Evolutionary conservation across 75 land plant species (phyloP).

Genomic region (Pinus albicaulis): DNA sequence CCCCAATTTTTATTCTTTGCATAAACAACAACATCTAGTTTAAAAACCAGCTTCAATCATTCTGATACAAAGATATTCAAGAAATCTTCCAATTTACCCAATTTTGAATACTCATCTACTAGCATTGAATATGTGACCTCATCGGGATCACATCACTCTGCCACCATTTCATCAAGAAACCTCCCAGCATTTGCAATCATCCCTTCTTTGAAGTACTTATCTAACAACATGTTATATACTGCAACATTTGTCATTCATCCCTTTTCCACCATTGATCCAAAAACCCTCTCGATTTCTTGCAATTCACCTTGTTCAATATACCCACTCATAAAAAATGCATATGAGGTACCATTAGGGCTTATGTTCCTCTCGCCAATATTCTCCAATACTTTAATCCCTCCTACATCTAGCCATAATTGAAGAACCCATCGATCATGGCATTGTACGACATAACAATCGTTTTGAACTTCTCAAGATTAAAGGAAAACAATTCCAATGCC

Average conservation of each 20-base stretch:
- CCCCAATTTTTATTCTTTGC: conserved; percentile 21
- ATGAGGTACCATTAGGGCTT: conserved; percentile 36
- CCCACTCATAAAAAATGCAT: conserved; percentile 38
- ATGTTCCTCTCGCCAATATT: conserved; percentile 44
- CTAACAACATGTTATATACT: conserved; percentile 33
- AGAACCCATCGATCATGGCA: conserved; percentile 34
- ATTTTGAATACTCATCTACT: conserved; percentile 20
- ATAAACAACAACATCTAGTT: conserved; percentile 19
- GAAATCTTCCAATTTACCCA: conserved; percentile 9
- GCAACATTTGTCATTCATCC: conserved; percentile 24
- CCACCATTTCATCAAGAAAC: conserved; percentile 27
- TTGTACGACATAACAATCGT: conserved; percentile 20
- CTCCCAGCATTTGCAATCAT: conserved; percentile 23
- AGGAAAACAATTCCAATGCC: conserved; percentile 29
- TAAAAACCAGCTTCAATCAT: conserved; percentile 17
- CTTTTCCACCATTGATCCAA: neutral
- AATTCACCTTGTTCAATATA: conserved; percentile 16
- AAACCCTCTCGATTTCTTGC: conserved; percentile 1
- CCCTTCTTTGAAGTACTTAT: conserved; percentile 28
- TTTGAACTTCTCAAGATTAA: conserved; percentile 21
- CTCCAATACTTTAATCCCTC: conserved; percentile 29
- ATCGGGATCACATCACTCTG: conserved; percentile 22
- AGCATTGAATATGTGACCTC: conserved; percentile 31
- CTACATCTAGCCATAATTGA: conserved; percentile 20
- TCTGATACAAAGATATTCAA: conserved; percentile 4